Conservation (phyloP, 345 rosid genomes). For the Arabis hirsuta region DNA sequence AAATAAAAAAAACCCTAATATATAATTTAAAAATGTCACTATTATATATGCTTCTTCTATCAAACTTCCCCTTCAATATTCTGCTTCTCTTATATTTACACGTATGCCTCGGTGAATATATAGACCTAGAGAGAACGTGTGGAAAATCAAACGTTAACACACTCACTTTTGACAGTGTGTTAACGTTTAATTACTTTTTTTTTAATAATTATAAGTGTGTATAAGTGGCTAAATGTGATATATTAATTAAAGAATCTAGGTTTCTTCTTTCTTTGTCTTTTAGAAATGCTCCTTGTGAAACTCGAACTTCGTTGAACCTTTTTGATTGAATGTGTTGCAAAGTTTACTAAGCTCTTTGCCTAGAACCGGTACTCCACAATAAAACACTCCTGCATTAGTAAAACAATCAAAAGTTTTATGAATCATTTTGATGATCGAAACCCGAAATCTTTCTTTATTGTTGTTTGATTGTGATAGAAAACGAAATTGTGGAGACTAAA, state of each 20-base stretch:
- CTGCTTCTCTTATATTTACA: slow-evolving; percentile 40
- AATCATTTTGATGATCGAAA: slow-evolving; percentile 6
- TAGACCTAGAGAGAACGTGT: slow-evolving; percentile 38
- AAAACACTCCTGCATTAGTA: slow-evolving; percentile 76
- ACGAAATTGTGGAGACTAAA: slow-evolving; percentile 26
- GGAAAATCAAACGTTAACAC: slow-evolving; percentile 38
- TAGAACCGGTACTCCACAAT: slow-evolving; percentile 94
- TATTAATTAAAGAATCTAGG: slow-evolving; percentile 34
- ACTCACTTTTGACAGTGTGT: slow-evolving; percentile 46
- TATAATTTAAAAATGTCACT: background rate
- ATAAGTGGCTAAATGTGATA: slow-evolving; percentile 31
- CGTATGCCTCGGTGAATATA: slow-evolving; percentile 36
- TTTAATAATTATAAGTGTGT: background rate
- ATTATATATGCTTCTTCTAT: slow-evolving; percentile 14
- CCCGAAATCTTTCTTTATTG: background rate
- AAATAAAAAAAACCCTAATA: slow-evolving; percentile 16
- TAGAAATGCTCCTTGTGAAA: slow-evolving; percentile 98
- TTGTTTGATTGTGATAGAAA: slow-evolving; percentile 30
- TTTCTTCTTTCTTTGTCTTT: slow-evolving; percentile 31
- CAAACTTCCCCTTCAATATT: slow-evolving; percentile 5
- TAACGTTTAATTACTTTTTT: slow-evolving; percentile 29
- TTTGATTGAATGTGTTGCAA: slow-evolving; percentile 90
- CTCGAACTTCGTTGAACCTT: slow-evolving; percentile 90
- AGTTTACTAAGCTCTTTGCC: slow-evolving; percentile 92
- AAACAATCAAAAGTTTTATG: background rate